Evolutionary conservation across 495 filamentous ascomycete genomes (phyloP).

Genomic region (Xylaria scruposa): DNA sequence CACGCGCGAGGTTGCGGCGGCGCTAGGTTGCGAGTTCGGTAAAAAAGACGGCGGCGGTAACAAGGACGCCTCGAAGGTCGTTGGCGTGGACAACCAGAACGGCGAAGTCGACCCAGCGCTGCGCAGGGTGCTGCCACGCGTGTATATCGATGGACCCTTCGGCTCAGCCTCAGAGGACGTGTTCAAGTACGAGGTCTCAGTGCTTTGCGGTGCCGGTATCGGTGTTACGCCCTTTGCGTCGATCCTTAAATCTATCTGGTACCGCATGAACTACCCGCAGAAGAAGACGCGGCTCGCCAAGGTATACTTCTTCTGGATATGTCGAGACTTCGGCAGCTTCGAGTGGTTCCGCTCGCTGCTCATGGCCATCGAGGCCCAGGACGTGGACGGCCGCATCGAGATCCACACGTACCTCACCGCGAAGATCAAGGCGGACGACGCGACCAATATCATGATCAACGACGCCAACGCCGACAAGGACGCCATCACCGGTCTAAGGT

Average conservation of each 20-base stretch:
- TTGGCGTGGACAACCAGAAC: conserved; percentile 67
- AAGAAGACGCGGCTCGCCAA: conserved; percentile 75
- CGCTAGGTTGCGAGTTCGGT: conserved; percentile 73
- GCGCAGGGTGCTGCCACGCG: conserved; percentile 71
- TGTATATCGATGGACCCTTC: conserved; percentile 81
- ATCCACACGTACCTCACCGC: conserved; percentile 56
- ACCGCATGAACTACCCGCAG: conserved; percentile 81
- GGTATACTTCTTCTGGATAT: conserved; percentile 88
- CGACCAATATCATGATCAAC: conserved; percentile 85
- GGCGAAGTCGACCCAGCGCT: conserved; percentile 69
- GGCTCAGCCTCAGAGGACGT: conserved; percentile 80
- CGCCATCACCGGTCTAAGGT: conserved; percentile 75
- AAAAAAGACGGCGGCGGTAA: conserved; percentile 48
- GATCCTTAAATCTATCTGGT: conserved; percentile 86
- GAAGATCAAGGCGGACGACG: conserved; percentile 80
- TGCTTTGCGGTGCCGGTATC: conserved; percentile 74
- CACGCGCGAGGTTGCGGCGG: conserved; percentile 66
- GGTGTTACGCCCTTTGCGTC: conserved; percentile 79
- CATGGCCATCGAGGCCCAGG: conserved; percentile 81
- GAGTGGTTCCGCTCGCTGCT: conserved; percentile 84
- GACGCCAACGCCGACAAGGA: conserved; percentile 80
- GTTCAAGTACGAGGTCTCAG: conserved; percentile 76
- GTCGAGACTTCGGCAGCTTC: conserved; percentile 77
- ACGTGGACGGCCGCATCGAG: conserved; percentile 79
- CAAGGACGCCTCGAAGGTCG: conserved; percentile 62